Evolutionary conservation across 1,139 yeast genomes (phyloP).

Genomic region (Nakaseomyces nivariensis): DNA sequence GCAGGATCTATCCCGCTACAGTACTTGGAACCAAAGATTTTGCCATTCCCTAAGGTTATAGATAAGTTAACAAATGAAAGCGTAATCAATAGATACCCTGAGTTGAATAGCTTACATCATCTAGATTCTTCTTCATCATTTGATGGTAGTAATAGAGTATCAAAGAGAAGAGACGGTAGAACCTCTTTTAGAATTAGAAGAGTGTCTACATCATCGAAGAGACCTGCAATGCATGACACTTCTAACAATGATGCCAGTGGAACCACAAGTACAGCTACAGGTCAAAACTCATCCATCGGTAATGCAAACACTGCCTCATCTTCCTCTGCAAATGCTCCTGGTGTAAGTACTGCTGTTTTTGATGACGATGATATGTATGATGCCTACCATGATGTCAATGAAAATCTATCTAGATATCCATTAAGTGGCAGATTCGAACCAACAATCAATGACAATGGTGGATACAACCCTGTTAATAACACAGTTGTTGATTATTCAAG

Average conservation of each 20-base stretch:
- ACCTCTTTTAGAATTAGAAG: slow-evolving; percentile 22
- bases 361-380: slow-evolving; percentile 14
- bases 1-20: slow-evolving; percentile 23
- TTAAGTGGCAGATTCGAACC: slow-evolving; percentile 9
- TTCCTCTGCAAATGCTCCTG: neutral
- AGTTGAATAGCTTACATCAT: neutral
- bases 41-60: slow-evolving; percentile 26
- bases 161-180: slow-evolving; percentile 3
- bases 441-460: slow-evolving; percentile 5
- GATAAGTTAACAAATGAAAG: slow-evolving; percentile 15
- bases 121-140: neutral
- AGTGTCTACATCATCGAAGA: slow-evolving; percentile 23
- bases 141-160: neutral
- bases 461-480: slow-evolving; percentile 7
- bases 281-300: slow-evolving; percentile 6
- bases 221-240: slow-evolving; percentile 6
- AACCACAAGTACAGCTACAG: neutral
- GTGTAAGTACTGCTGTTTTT: neutral
- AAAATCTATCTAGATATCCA: slow-evolving; percentile 7
- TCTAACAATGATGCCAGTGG: slow-evolving; percentile 8
- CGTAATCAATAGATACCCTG: slow-evolving; percentile 5
- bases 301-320: slow-evolving; percentile 6
- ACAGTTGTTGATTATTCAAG: slow-evolving; percentile 3
- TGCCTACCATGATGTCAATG: slow-evolving; percentile 14
- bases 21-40: slow-evolving; percentile 24